Evolutionary conservation across 331 rosid species (phyloP).

Genomic region (Quercus phellos): DNA sequence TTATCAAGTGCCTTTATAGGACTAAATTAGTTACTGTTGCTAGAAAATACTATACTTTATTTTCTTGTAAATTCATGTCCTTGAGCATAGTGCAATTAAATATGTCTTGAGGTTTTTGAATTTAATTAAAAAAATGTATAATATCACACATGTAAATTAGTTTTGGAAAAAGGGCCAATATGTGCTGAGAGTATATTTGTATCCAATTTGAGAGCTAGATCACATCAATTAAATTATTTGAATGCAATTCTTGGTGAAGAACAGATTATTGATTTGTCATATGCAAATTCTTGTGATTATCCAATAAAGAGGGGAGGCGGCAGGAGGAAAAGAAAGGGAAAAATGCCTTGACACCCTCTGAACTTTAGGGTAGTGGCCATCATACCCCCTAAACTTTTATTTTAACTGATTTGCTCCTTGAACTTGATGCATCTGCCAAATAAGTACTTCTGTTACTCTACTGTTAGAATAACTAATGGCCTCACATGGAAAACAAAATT

Average conservation of each 20-base stretch:
- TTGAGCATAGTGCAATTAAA: background rate
- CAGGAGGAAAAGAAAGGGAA: no score
- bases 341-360: no score
- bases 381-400: no score
- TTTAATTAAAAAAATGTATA: background rate
- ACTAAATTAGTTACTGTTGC: background rate
- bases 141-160: background rate
- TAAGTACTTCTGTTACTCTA: no score
- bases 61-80: background rate
- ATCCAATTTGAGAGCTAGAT: background rate
- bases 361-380: no score
- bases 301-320: background rate
- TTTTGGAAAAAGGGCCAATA: background rate
- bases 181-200: background rate
- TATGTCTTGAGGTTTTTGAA: background rate
- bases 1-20: background rate
- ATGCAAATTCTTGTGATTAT: background rate
- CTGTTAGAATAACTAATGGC: no score
- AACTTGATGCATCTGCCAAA: no score
- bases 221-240: background rate
- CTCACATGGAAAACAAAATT: no score
- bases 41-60: background rate
- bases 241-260: background rate
- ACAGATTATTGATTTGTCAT: background rate
- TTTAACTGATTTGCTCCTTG: no score